Evolutionary conservation across 2,329 filamentous ascomycete species (phyloP), one percentile per base, ranked within the genome.

Genomic region (Magnaporthales sp.): DNA sequence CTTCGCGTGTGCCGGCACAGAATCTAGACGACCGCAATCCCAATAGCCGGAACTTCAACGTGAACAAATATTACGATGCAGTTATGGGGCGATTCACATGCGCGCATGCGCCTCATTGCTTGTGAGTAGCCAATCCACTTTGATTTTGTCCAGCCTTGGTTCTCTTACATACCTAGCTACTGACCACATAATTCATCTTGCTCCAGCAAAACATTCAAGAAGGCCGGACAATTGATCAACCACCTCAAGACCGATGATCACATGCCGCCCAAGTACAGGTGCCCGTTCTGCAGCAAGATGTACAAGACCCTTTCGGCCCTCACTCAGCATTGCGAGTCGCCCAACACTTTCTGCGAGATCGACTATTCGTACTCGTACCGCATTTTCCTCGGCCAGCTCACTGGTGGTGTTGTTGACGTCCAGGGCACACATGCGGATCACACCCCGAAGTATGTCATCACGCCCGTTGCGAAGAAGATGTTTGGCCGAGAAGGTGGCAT

Each of bases 21-120:
- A 26, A 32, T 11, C 70, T 68, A 24, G 60, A 64, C 22, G 32
- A 31, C 10, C 6, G 77, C 46, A 80, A 89, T 67, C 86, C 86
- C 0, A 69, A 77, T 4, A 77, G 80, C 64, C 74, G 74, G 0
- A 74, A 77, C 10, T 89, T 84, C 74, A 79, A 83, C 58, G 74
- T 79, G 0, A 74, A 77, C 1, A 74, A 76, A 6, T 88, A 86
- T 76, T 80, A 73, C 66, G 76, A 81, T 56, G 65, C 74, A 0
- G 73, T 80, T 31, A 75, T 78, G 1, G 72, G 76, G 62, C 78
- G 76, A 63, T 90, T 80, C 75, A 77, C 74, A 66, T 90, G 87
- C 66, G 87, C 86, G 0, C 80, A 83, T 66, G 56, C 56, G 24
- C 69, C 70, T 1, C 70, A 73, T 3, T 89, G 87, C 80, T 75